Evolutionary conservation across 2,329 filamentous ascomycete genomes (phyloP), one percentile per base, ranked within the genome.

Genomic region (Tolypocladium pustulatum): DNA sequence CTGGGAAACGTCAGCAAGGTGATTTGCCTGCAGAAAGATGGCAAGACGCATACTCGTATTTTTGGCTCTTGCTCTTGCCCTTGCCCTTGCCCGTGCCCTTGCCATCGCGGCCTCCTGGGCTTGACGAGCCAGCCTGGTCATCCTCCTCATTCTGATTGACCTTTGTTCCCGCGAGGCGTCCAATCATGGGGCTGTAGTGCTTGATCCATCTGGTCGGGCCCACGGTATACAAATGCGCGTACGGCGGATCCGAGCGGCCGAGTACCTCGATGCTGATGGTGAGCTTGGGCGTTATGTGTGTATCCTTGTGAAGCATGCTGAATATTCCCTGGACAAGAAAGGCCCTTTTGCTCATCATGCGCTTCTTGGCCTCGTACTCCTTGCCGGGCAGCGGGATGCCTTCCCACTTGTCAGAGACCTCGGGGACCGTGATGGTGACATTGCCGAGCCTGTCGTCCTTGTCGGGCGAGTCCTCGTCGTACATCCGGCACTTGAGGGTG

Each of bases 151-250:
- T 77, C 70, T 78, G 75, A 68, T 84, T 81, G 68, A 87, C 83
- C 68, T 88, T 89, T 15, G 84, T 85, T 4, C 90, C 89, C 3
- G 87, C 81, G 58, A 97, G 74, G 52, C 91, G 83, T 3, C 93
- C 93, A 61, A 97, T 90, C 77, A 97, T 82, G 4, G 92, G 91
- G 62, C 90, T 95, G 68, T 88, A 93, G 71, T 97, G 93, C 65
- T 89, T 89, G 63, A 88, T 87, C 83, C 86, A 96, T 54, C 77
- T 79, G 58, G 86, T 73, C 13, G 91, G 90, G 0, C 89, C 91
- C 37, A 94, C 65, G 0, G 93, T 97, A 72, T 91, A 96, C 69
- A 89, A 80, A 67, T 77, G 88, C 66, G 69, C 90, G 78, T 74
- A 85, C 68, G 75, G 89, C 69, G 71, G 85, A 68, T 89, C 81